Conservation (phyloP, 805 yeast species). For the Wickerhamomyces xylosicus region DNA sequence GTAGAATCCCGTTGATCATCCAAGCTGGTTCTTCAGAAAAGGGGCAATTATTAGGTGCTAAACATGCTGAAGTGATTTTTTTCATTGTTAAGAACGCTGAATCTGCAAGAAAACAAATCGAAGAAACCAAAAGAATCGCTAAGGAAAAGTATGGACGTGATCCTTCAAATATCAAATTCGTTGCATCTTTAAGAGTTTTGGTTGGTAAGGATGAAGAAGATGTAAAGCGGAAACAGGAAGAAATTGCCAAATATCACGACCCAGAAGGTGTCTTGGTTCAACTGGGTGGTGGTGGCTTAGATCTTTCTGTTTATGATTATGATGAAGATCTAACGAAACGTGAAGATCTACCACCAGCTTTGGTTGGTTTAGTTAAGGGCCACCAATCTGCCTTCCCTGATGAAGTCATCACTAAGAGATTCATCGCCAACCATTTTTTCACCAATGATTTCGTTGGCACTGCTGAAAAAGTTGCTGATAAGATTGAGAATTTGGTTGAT, state of each 20-base stretch:
- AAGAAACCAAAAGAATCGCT: constrained; percentile 25
- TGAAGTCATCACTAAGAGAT: constrained; percentile 21
- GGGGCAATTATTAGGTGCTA: constrained; percentile 34
- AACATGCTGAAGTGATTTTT: constrained; percentile 33
- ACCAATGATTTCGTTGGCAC: constrained; percentile 21
- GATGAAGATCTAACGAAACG: constrained; percentile 29
- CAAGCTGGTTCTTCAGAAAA: constrained; percentile 37
- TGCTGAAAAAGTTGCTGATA: constrained; percentile 29
- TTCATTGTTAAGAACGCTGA: constrained; percentile 25
- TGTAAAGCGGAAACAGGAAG: constrained; percentile 27
- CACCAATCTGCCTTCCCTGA: constrained; percentile 14
- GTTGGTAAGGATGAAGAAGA: constrained; percentile 33
- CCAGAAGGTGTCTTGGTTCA: constrained; percentile 33
- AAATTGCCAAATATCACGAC: constrained; percentile 24
- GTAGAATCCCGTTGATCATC: constrained; percentile 32
- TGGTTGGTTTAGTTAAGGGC: constrained; percentile 20
- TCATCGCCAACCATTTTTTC: constrained; percentile 17
- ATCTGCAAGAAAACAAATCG: constrained; percentile 21
- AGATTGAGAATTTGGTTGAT: constrained; percentile 30
- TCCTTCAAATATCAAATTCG: constrained; percentile 28
- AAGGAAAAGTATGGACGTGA: constrained; percentile 26
- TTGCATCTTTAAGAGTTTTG: constrained; percentile 27
- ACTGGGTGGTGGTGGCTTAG: constrained; percentile 36
- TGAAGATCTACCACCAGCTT: constrained; percentile 19
- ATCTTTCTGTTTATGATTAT: constrained; percentile 32